phyloP scores from a whole-genome alignment of 2,329 filamentous ascomycete species.

The Botrytis paeoniae region DNA sequence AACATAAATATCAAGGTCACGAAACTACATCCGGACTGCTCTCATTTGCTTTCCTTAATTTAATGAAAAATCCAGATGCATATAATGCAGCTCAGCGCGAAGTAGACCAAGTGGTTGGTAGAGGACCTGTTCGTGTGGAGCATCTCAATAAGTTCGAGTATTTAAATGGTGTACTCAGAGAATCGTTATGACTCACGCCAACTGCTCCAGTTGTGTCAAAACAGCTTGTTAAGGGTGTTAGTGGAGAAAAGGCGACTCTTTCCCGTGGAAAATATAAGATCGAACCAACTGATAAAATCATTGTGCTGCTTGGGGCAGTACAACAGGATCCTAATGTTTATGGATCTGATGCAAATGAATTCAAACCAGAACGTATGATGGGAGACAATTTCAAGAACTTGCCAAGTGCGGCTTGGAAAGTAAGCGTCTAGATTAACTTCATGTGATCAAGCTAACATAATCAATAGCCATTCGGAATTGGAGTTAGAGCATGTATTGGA shows the following conservation, averaged over 20 bases:
- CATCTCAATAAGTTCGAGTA: slow-evolving; percentile 58
- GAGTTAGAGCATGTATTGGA: slow-evolving; percentile 68
- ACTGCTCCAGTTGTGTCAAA: slow-evolving; percentile 58
- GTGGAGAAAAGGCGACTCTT: slow-evolving; percentile 40
- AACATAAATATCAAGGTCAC: slow-evolving; percentile 49
- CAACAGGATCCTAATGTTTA: slow-evolving; percentile 64
- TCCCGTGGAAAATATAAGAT: slow-evolving; percentile 29
- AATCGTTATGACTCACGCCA: slow-evolving; percentile 61
- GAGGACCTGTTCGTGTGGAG: slow-evolving; percentile 43
- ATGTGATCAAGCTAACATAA: background rate
- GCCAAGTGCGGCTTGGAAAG: slow-evolving; percentile 45
- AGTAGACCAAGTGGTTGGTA: slow-evolving; percentile 51
- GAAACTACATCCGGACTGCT: slow-evolving; percentile 62
- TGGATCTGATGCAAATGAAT: slow-evolving; percentile 62
- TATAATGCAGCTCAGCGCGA: slow-evolving; percentile 49
- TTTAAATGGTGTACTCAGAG: slow-evolving; percentile 61
- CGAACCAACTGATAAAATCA: slow-evolving; percentile 50
- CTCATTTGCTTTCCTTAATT: slow-evolving; percentile 49
- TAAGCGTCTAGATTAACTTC: slow-evolving; percentile 24
- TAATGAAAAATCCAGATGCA: slow-evolving; percentile 48
- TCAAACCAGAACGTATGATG: slow-evolving; percentile 69
- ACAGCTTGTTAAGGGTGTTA: slow-evolving; percentile 40
- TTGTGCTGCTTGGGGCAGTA: slow-evolving; percentile 49
- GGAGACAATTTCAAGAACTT: slow-evolving; percentile 65
- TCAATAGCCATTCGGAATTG: slow-evolving; percentile 75